Conservation (phyloP, 2,329 filamentous ascomycete species). For the Paecilomyces formosus region DNA sequence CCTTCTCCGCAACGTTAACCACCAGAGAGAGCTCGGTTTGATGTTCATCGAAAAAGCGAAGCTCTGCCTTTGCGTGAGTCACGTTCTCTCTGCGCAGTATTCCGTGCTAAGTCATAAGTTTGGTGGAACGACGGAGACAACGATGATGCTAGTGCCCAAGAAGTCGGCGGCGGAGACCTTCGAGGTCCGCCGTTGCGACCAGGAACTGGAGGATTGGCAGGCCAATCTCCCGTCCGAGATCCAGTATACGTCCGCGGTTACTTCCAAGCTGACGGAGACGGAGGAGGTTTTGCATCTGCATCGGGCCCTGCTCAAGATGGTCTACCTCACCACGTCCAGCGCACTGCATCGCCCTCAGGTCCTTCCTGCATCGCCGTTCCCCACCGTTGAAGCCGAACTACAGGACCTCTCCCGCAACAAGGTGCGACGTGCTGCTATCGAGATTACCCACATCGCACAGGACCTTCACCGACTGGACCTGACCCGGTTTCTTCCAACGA, state of each 20-base stretch:
- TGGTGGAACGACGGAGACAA: conserved; percentile 61
- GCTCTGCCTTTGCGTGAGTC: conserved; percentile 80
- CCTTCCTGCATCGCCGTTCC: conserved; percentile 61
- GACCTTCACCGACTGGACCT: conserved; percentile 66
- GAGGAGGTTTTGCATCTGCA: conserved; percentile 57
- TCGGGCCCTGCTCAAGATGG: conserved; percentile 82
- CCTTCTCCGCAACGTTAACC: conserved; percentile 60
- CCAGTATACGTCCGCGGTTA: conserved; percentile 60
- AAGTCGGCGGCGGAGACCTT: conserved; percentile 76
- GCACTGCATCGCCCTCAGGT: conserved; percentile 89
- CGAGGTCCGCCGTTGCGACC: conserved; percentile 70
- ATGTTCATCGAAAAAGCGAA: conserved; percentile 92
- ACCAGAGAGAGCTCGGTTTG: conserved; percentile 70
- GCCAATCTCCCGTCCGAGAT: conserved; percentile 64
- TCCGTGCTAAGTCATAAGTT: conserved; percentile 82
- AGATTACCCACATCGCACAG: conserved; percentile 77
- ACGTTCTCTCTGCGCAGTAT: conserved; percentile 85
- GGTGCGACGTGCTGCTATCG: conserved; percentile 73
- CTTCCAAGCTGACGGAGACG: conserved; percentile 43
- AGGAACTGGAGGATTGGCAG: conserved; percentile 71
- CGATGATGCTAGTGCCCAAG: conserved; percentile 87
- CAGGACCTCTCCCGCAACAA: conserved; percentile 77
- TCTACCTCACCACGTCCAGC: conserved; percentile 85
- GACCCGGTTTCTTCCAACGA: conserved; percentile 76
- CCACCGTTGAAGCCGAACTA: conserved; percentile 55